Percentiles rank a stretch among this genome's conserved stretches.
Conservation (phyloP, 805 yeast genomes). For the Saccharomycopsis vini region DNA sequence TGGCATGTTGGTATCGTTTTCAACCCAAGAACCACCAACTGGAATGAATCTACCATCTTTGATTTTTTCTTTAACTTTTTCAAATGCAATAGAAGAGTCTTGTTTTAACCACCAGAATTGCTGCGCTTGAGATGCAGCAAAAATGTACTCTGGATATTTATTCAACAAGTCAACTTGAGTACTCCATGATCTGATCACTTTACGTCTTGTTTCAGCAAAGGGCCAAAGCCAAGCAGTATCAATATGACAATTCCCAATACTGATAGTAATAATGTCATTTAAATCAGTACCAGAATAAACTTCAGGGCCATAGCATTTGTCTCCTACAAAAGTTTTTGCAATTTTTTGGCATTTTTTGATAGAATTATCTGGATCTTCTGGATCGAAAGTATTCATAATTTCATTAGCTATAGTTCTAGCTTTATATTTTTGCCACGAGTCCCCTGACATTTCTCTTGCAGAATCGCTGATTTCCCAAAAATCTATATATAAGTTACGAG, state of each 20-base stretch:
- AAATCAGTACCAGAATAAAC: conserved; percentile 40
- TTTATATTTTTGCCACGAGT: conserved; percentile 72
- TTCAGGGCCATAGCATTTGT: conserved; percentile 48
- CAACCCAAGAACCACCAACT: conserved; percentile 98
- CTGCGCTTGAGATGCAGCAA: conserved; percentile 94
- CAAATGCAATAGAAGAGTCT: conserved; percentile 77
- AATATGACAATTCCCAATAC: conserved; percentile 91
- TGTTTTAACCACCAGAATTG: conserved; percentile 86
- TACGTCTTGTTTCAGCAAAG: conserved; percentile 91
- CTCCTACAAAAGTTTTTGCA: conserved; percentile 58
- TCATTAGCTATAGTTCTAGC: conserved; percentile 74
- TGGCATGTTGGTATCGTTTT: conserved; percentile 94
- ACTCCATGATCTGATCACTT: conserved; percentile 91
- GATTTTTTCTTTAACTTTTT: conserved; percentile 48
- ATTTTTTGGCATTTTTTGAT: conserved; percentile 56
- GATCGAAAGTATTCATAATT: conserved; percentile 80
- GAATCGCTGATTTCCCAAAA: conserved; percentile 88
- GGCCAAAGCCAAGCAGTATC: conserved; percentile 99
- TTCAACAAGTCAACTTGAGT: conserved; percentile 81
- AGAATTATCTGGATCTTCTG: conserved; percentile 45
- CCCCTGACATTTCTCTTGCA: conserved; percentile 72
- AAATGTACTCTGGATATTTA: conserved; percentile 83
- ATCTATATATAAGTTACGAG: conserved; percentile 69
- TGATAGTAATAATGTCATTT: conserved; percentile 53
- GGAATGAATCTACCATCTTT: conserved; percentile 73